Evolutionary conservation across 2,329 filamentous ascomycete species (phyloP), one percentile per base, ranked within the genome.

Genomic region (Sclerotinia glacialis): DNA sequence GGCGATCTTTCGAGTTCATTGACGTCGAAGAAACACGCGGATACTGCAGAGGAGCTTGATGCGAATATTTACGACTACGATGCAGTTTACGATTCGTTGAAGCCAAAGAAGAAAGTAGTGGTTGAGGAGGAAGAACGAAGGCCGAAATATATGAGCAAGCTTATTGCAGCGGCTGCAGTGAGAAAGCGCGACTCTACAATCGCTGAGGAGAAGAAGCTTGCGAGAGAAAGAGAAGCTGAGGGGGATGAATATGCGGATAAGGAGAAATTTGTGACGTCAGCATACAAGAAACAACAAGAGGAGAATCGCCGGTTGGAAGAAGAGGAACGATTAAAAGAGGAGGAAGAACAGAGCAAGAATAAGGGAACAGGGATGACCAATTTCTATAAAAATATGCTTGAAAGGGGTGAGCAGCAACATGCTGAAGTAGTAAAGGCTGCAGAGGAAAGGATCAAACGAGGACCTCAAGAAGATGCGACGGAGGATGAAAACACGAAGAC

Each of bases 31-130:
- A 86, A 85, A 72, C 83, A 89, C 71, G 84, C 86, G 47, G 82
- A 87, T 69, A 85, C 86, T 21, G 90, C 90, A 2, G 82, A 87
- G 69, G 83, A 86, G 67, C 75, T 89, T 11, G 91, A 95, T 73
- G 81, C 90, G 1, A 88, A 86, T 59, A 88, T 95, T 71, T 95
- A 93, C 80, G 91, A 95, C 78, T 96, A 95, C 79, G 92, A 96
- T 76, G 85, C 84, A 1, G 90, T 92, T 28, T 93, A 92, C 79
- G 91, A 94, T 72, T 89, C 89, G 0, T 81, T 94, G 50, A 89
- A 91, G 71, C 85, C 86, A 21, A 83, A 87, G 67, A 84, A 86
- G 71, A 83, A 83, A 67, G 81, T 80, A 5, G 82, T 82, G 8
- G 80, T 81, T 56, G 83, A 83, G 63, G 83, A 84, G 5, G 78